Conservation (phyloP, 495 filamentous ascomycete genomes). For the Penicillium pulvis region DNA sequence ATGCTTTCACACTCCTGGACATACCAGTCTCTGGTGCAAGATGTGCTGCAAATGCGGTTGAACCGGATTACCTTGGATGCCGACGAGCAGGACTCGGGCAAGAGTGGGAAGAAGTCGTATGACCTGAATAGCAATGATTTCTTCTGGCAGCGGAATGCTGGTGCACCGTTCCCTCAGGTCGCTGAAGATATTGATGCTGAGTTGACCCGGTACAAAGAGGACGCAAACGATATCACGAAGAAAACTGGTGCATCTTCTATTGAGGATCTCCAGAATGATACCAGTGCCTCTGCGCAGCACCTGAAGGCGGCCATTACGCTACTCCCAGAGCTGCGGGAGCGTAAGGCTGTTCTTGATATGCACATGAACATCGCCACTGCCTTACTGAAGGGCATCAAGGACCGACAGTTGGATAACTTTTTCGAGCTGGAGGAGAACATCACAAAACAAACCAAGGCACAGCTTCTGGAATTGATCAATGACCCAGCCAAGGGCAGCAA, state of each 20-base stretch:
- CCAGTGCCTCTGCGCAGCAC: slow-evolving; percentile 84
- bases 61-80: slow-evolving; percentile 95
- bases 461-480: slow-evolving; percentile 86
- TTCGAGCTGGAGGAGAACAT: slow-evolving; percentile 95
- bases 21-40: slow-evolving; percentile 94
- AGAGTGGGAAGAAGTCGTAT: slow-evolving; percentile 79
- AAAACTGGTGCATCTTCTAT: slow-evolving; percentile 92
- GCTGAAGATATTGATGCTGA: slow-evolving; percentile 95
- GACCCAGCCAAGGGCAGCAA: slow-evolving; percentile 79
- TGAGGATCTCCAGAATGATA: slow-evolving; percentile 91
- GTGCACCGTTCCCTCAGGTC: slow-evolving; percentile 90
- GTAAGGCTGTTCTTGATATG: slow-evolving; percentile 92
- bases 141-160: slow-evolving; percentile 96
- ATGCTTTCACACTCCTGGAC: slow-evolving; percentile 99
- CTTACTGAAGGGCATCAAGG: slow-evolving; percentile 85
- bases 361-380: slow-evolving; percentile 98
- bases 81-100: slow-evolving; percentile 73
- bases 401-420: slow-evolving; percentile 92
- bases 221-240: slow-evolving; percentile 90
- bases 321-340: slow-evolving; percentile 86
- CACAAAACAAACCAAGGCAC: slow-evolving; percentile 85
- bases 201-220: slow-evolving; percentile 91
- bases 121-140: slow-evolving; percentile 91
- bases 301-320: slow-evolving; percentile 93
- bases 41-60: slow-evolving; percentile 89